Conservation (phyloP, 176 grass and related monocot species). For the Microstegium vimineum region DNA sequence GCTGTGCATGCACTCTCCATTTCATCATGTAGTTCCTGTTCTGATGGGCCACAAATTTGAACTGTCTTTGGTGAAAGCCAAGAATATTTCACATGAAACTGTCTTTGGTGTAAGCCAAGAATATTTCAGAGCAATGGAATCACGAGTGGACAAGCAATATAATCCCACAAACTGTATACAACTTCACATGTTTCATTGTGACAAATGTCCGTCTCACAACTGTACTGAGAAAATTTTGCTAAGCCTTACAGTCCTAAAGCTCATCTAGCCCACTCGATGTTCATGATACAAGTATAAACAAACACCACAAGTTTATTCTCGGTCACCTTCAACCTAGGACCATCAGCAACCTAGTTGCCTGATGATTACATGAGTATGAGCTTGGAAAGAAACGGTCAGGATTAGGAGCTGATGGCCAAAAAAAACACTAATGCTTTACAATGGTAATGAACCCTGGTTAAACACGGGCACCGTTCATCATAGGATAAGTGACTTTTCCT, state of each 20-base stretch:
- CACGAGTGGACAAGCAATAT: neutral
- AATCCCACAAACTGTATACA: constrained; percentile 25
- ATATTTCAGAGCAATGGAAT: no score
- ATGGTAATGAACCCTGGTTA: constrained; percentile 7
- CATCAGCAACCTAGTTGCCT: constrained; percentile 31
- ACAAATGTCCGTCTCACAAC: constrained; percentile 20
- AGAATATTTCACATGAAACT: no score
- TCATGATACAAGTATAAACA: constrained; percentile 14
- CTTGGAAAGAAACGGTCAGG: constrained; percentile 14
- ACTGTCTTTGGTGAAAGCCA: no score
- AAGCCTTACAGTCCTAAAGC: constrained; percentile 40
- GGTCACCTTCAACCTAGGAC: constrained; percentile 29
- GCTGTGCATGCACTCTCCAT: neutral
- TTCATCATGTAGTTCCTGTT: no score
- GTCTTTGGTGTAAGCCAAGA: no score
- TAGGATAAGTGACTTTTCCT: neutral
- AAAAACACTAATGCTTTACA: constrained; percentile 51
- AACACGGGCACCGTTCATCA: constrained; percentile 30
- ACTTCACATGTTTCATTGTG: constrained; percentile 32
- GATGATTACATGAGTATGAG: constrained; percentile 14
- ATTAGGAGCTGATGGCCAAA: constrained; percentile 27
- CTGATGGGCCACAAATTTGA: no score
- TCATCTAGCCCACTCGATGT: constrained; percentile 29
- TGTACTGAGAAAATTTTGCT: constrained; percentile 34
- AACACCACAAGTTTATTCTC: constrained; percentile 42